Base-by-base conservation (phyloP, 352 stramenopile species). In the Phytophthora ohioensis region DNA sequence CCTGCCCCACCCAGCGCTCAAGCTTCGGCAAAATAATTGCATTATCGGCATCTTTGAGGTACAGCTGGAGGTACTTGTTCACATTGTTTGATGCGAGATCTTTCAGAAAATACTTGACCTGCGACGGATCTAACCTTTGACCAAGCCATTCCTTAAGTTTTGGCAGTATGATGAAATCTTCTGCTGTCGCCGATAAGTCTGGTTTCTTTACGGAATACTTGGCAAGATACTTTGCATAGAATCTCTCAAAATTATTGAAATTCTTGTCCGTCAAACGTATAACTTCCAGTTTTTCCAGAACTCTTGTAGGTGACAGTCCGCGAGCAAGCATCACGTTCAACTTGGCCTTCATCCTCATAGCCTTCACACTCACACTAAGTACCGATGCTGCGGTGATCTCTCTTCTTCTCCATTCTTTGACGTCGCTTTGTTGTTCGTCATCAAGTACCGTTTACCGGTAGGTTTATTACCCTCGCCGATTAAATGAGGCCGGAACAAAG, bases 161-260 rank as follows among this genome's bases (percentile, higher is more conserved):
- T 13, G 61, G 61, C 27, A 56, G 27, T n/a, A 70, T 2, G 6
- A 64, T 51, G 17, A 47, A 35, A 47, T 65, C 63, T 65, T 70
- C 63, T 35, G 63, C 35, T n/a, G 45, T 70, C 39, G 11, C n/a
- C 3, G 55, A 45, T 5, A 66, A 36, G 5, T 51, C 15, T 35
- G 45, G 27, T 10, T 21, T 36, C 12, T 65, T 65, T 4, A n/a
- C 11, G 8, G 45, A 39, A 27, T 70, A 49, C 32, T 59, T 65
- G n/a, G n/a, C 38, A 7, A 57, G 31, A 8, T 70, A 65, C 12
- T 39, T 39, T n/a, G 55, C 32, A n/a, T 70, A 59, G 15, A 57
- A 71, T 46, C 64, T 66, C 4, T 31, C 57, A 35, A 71, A 71
- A n/a, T 56, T 66, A 39, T 71, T 66, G 34, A 67, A 67, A 32